These are phyloP conservation scores for Jackrogersella minutella DNA, from an alignment of 495 filamentous ascomycete species.

Conservation along the genomic window DNA sequence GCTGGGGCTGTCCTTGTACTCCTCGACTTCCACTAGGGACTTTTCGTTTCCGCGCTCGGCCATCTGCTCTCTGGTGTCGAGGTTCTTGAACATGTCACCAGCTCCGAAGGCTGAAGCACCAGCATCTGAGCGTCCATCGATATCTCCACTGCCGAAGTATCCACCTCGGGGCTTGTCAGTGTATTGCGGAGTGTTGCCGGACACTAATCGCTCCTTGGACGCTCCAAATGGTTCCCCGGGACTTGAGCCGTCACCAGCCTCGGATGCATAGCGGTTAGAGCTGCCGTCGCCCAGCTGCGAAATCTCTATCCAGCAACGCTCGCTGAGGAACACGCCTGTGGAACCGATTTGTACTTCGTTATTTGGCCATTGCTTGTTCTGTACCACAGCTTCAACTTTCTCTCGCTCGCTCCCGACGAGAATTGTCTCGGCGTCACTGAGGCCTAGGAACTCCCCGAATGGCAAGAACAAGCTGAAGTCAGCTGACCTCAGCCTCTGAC, in stretches of 20 bases:
- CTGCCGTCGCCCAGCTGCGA: slow-evolving; percentile 74
- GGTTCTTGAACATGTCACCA: slow-evolving; percentile 96
- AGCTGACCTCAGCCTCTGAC: slow-evolving; percentile 86
- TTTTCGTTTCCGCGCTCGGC: slow-evolving; percentile 94
- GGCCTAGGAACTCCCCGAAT: slow-evolving; percentile 92
- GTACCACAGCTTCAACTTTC: slow-evolving; percentile 87
- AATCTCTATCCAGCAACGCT: slow-evolving; percentile 92
- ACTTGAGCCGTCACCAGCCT: slow-evolving; percentile 52
- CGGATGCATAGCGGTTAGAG: slow-evolving; percentile 59
- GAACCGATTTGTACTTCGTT: slow-evolving; percentile 92
- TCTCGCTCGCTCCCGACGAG: slow-evolving; percentile 92
- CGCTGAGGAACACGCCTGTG: slow-evolving; percentile 94
- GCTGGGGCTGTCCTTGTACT: slow-evolving; percentile 75
- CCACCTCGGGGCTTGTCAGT: slow-evolving; percentile 77
- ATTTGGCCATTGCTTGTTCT: slow-evolving; percentile 86
- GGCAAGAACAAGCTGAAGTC: slow-evolving; percentile 96
- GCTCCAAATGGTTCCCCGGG: slow-evolving; percentile 62
- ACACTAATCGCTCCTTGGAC: slow-evolving; percentile 73
- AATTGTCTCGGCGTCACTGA: slow-evolving; percentile 81
- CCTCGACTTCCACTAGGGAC: slow-evolving; percentile 89
- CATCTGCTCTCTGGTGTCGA: slow-evolving; percentile 94
- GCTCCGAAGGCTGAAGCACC: slow-evolving; percentile 86
- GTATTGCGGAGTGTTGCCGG: slow-evolving; percentile 68
- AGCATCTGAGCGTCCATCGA: slow-evolving; percentile 88
- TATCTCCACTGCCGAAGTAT: slow-evolving; percentile 84